Evolutionary conservation across 768 basidiomycete species (phyloP), one percentile per base, ranked within the genome.

Genomic region (Psilocybe sp.): DNA sequence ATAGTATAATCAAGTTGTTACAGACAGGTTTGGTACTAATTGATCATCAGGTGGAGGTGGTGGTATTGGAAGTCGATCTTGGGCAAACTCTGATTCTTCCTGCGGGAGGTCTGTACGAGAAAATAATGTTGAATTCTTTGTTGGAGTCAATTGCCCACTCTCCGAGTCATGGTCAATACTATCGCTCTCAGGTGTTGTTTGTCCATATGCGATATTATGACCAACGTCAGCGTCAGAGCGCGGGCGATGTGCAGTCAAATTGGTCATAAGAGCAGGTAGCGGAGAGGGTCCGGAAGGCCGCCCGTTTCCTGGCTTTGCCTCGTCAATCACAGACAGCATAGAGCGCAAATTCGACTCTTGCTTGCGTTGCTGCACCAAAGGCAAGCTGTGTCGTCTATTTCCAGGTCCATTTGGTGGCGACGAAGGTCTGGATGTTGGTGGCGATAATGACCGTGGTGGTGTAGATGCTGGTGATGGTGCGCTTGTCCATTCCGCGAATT

Each of bases 251-350:
- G 59, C 46, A 43, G 55, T 52, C 34, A 53, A 60, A 34, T 64
- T 62, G 31, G 60, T 48, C 47, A 61, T 46, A 32, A 48, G 44
- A 40, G 64, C 47, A 28, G 66, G 46, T 19, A 67, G 50, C 41
- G 64, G 49, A 37, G 64, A 55, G 51, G 54, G 49, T 23, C 31
- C 56, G 49, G 47, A 39, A 28, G 47, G 28, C 49, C 46, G 31
- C 56, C 55, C 44, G 53, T 67, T 68, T 54, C 51, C 70, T 46
- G 72, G 53, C 49, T 71, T 78, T 28, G 67, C 64, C 66, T 91
- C 89, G 52, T 88, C 85, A 47, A 91, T 83, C 16, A 81, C 77
- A 28, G 85, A 66, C n/a, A 91, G 70, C n/a, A 86, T 80, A 50
- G 74, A 84, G 41, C 85, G 84, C 39, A 90, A 75, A 63, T 87